Conservation (phyloP, 176 grass and related monocot species). For the Bromus sterilis region DNA sequence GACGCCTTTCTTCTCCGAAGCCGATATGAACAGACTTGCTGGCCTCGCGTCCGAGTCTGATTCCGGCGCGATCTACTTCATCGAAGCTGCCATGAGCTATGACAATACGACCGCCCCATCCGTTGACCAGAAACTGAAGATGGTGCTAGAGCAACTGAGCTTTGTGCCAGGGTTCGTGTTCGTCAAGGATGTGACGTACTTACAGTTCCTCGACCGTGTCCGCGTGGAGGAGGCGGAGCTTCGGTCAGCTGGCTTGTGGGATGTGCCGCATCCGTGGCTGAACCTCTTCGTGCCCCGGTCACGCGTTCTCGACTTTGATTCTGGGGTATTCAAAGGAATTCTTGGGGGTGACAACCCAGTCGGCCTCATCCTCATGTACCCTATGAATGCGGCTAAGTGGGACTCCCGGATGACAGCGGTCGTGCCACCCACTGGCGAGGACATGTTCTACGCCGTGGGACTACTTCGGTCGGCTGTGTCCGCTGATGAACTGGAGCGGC, state of each 20-base stretch:
- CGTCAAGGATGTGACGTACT: slow-evolving; percentile 19
- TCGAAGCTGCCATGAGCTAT: slow-evolving; percentile 49
- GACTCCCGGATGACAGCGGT: slow-evolving; percentile 32
- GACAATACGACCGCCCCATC: background rate
- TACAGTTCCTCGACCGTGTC: slow-evolving; percentile 46
- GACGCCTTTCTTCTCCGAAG: slow-evolving; percentile 39
- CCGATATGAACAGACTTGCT: slow-evolving; percentile 20
- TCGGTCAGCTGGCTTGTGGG: slow-evolving; percentile 23
- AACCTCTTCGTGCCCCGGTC: slow-evolving; percentile 55
- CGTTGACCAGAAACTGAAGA: slow-evolving; percentile 18
- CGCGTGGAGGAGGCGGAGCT: slow-evolving; percentile 22
- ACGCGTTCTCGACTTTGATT: slow-evolving; percentile 41
- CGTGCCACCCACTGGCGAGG: background rate
- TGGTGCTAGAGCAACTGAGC: slow-evolving; percentile 16
- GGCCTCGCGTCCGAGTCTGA: background rate
- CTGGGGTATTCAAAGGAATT: slow-evolving; percentile 31
- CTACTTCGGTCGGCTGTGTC: slow-evolving; percentile 24
- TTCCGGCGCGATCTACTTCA: slow-evolving; percentile 18
- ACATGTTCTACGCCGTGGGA: slow-evolving; percentile 41
- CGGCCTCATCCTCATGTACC: slow-evolving; percentile 50
- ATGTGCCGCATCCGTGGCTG: slow-evolving; percentile 60
- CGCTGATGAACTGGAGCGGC: background rate
- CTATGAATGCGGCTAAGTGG: slow-evolving; percentile 39
- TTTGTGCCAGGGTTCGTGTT: slow-evolving; percentile 36
- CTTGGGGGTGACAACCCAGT: slow-evolving; percentile 11